phyloP scores from a whole-genome alignment of 163 green algal genomes.

The Prototheca wickerhamii region DNA sequence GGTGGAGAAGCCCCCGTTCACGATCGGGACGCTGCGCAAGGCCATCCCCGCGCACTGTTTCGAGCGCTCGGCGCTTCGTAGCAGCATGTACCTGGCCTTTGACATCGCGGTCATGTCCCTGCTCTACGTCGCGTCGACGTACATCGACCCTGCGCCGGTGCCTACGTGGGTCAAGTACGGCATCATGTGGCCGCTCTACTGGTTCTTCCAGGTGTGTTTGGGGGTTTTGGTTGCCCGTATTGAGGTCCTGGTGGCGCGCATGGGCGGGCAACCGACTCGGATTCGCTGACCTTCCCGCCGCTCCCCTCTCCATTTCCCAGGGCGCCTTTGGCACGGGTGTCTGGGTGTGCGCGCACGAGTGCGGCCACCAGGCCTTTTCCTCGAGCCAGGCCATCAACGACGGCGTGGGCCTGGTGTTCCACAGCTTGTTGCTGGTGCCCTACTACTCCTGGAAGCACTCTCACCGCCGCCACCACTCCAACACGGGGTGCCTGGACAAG shows the following conservation, averaged over 20 bases:
- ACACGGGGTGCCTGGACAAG: conserved; percentile 60
- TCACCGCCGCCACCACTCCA: conserved; percentile 76
- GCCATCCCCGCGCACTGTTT: conserved; percentile 84
- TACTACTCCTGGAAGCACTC: conserved; percentile 93
- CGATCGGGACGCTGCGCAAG: conserved; percentile 51
- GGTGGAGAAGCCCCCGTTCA: conserved; percentile 41
- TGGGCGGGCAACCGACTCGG: too few relatives aligned
- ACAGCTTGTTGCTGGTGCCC: conserved; percentile 77
- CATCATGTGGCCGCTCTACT: conserved; percentile 68
- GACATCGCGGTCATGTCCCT: conserved; percentile 40
- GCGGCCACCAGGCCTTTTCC: conserved; percentile 46
- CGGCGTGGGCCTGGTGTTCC: conserved; percentile 69
- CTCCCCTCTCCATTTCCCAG: too few relatives aligned
- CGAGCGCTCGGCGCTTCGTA: conserved; percentile 41
- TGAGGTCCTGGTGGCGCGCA: background rate
- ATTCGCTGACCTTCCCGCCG: background rate
- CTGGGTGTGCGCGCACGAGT: conserved; percentile 82
- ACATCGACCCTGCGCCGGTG: conserved; percentile 33
- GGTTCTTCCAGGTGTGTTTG: conserved; percentile 36
- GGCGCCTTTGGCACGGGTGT: conserved; percentile 54
- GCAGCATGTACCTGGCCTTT: conserved; percentile 47
- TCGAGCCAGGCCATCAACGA: conserved; percentile 56
- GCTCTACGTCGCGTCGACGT: conserved; percentile 37
- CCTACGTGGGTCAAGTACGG: conserved; percentile 30
- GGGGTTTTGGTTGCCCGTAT: background rate